Percentiles rank a stretch among this genome's conserved stretches.
phyloP scores from a whole-genome alignment of 2,329 filamentous ascomycete species.

The Ophiocordyceps polyrhachis-furcata region DNA sequence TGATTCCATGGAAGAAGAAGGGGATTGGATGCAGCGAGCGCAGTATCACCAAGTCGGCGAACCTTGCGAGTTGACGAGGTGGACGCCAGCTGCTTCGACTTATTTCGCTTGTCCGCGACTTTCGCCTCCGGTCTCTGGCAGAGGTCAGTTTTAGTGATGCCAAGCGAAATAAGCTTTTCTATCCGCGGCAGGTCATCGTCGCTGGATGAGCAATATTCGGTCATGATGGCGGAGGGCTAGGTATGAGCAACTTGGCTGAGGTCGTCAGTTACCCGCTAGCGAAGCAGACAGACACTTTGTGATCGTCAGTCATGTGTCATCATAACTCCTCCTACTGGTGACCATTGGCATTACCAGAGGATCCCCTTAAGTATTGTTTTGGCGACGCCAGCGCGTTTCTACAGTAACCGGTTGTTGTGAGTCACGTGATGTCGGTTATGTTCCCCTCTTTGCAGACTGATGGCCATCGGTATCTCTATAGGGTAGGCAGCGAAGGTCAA shows the following conservation, averaged over 20 bases:
- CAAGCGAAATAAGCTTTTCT: background rate
- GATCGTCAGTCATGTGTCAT: too few species aligned
- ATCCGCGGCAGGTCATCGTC: slow-evolving; percentile 25
- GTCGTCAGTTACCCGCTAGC: too few species aligned
- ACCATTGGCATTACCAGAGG: too few species aligned
- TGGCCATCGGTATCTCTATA: too few species aligned
- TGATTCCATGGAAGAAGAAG: slow-evolving; percentile 15
- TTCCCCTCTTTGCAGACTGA: too few species aligned
- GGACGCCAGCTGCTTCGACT: slow-evolving; percentile 6
- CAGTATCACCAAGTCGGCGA: slow-evolving; percentile 10
- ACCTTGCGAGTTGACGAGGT: slow-evolving; percentile 12
- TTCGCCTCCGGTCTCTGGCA: slow-evolving; percentile 5
- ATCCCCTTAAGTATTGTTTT: too few species aligned
- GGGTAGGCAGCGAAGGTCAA: too few species aligned
- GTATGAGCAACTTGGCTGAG: background rate
- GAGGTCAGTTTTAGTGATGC: slow-evolving; percentile 7
- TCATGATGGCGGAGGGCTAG: slow-evolving; percentile 1
- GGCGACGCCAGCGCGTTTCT: too few species aligned
- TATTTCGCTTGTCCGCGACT: slow-evolving; percentile 4
- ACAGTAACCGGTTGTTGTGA: too few species aligned
- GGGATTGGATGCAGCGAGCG: slow-evolving; percentile 9
- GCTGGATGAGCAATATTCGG: slow-evolving; percentile 12
- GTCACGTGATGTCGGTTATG: too few species aligned
- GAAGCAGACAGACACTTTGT: too few species aligned
- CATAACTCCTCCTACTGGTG: too few species aligned